Base-by-base conservation (phyloP, 1,284 basidiomycete genomes). In the Phlebopus sp. region DNA sequence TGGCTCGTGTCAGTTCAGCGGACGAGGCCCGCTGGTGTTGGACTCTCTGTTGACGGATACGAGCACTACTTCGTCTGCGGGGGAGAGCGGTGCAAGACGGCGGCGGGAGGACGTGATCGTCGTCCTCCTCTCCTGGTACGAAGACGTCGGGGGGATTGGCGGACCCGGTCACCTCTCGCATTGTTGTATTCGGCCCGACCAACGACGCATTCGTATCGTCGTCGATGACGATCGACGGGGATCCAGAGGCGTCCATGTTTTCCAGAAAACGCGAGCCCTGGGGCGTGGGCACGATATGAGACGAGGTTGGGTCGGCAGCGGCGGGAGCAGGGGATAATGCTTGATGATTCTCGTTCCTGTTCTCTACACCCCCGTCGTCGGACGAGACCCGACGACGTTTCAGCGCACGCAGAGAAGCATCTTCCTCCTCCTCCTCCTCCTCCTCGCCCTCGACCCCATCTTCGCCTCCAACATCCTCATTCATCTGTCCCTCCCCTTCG, bases 171-270 rank as follows among this genome's bases (percentile, higher is more conserved):
- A n/a, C n/a, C n/a, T n/a, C n/a, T n/a, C n/a, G n/a, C n/a, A 7
- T 42, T 17, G 11, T 21, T 1, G 27, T 50, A 14, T 14, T 1
- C 1, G 23, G 10, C 18, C 34, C 19, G 8, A 23, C 17, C 3
- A 17, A 42, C 7, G 30, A 21, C 14, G 8, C n/a, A n/a, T n/a
- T n/a, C n/a, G n/a, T n/a, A 2, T 46, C 37, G n/a, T 44, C 44
- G 4, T 59, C 53, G 21, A 14, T 45, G 1, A 37, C 30, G 5
- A 67, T 40, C n/a, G 67, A 45, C 32, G 53, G 50, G 4, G 65
- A 67, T 4, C 48, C 63, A 2, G 63, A 66, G 5, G 62, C 2
- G 19, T 61, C 55, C 44, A 63, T 52, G 13, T 66, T 45, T 46
- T 63, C 65, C 27, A 67, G 41, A 19, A 63, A 49, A 11, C 53